Evolutionary conservation across 2,329 filamentous ascomycete species (phyloP), one percentile per base, ranked within the genome.

Genomic region (Mycosphaerella arachidis): DNA sequence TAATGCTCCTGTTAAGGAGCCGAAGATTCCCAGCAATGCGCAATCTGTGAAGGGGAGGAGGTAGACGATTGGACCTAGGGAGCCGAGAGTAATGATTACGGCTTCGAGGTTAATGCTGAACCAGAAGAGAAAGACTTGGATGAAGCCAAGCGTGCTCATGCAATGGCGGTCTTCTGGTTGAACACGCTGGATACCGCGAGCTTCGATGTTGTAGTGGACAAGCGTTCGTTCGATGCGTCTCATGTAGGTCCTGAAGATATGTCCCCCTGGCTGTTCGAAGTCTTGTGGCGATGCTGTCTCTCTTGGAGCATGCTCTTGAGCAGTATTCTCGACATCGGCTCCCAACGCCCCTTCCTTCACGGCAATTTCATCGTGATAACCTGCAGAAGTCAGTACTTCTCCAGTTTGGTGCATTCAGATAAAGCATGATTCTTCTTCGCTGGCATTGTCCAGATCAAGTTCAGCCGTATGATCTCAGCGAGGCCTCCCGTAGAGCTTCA

Each of bases 51-150:
- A 87, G 20, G 82, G 81, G 6, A 88, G 75, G 4, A 77, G 78
- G 70, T 82, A 87, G 1, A 85, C 78, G 1, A 80, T 78, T 1
- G 84, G 83, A 0, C 84, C 85, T 18, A 87, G 77, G 79, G 86
- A 85, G 0, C 83, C 85, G n/a, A 87, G 75, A 0, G 84, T 85
- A 48, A 87, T 81, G 64, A 87, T 86, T 72, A 86, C 86, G 29
- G 84, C 82, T 2, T 83, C 82, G 9, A 86, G 74, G 66, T 87
- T 87, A 70, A 86, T 81, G 9, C 81, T 84, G 62, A 86, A 79
- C 85, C 84, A 87, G 53, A 87, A 73, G 51, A 85, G 71, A 18
- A 79, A 79, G 24, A 83, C 79, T 69, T 86, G 83, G 40, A 80
- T 73, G 68, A 84, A 84, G 33, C 81, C 80, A n/a, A 82, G 64